Evolutionary conservation across 2,329 filamentous ascomycete species (phyloP).

Genomic region (Ophiosphaerella korrae): DNA sequence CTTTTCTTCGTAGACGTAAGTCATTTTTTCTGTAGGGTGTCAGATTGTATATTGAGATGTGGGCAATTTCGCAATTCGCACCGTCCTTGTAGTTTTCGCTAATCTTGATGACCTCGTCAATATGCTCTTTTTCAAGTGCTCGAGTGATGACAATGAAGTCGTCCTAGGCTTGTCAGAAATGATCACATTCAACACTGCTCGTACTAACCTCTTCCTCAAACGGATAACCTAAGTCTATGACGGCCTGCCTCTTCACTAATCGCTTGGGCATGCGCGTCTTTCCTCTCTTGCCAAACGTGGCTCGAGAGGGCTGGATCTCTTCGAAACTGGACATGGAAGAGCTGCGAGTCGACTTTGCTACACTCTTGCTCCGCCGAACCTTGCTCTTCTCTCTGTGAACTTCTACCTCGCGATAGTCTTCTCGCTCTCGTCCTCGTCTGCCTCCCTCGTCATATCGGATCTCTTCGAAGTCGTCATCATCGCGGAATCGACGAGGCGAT

Average conservation of each 20-base stretch:
- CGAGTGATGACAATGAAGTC: conserved; percentile 81
- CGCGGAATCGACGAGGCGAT: conserved; percentile 63
- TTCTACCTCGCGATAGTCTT: conserved; percentile 57
- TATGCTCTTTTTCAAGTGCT: conserved; percentile 86
- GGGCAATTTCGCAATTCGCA: conserved; percentile 27
- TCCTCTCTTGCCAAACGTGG: conserved; percentile 64
- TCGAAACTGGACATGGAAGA: conserved; percentile 51
- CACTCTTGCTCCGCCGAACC: conserved; percentile 34
- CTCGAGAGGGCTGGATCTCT: conserved; percentile 41
- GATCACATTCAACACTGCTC: neutral
- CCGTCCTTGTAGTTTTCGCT: conserved; percentile 73
- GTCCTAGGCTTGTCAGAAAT: conserved; percentile 60
- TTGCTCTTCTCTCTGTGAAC: conserved; percentile 53
- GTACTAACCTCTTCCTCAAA: conserved; percentile 79
- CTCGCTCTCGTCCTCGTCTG: conserved; percentile 34
- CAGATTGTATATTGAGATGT: neutral
- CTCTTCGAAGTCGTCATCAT: conserved; percentile 70
- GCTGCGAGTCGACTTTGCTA: conserved; percentile 40
- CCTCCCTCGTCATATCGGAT: conserved; percentile 52
- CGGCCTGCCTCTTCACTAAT: conserved; percentile 77
- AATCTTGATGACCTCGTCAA: conserved; percentile 83
- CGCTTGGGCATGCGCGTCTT: conserved; percentile 86
- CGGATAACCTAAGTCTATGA: conserved; percentile 84
- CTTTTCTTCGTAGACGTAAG: conserved; percentile 43
- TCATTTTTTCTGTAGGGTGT: conserved; percentile 37